Evolutionary conservation across 2,329 filamentous ascomycete genomes (phyloP), one percentile per base, ranked within the genome.

Genomic region (Phialocephala sp.): DNA sequence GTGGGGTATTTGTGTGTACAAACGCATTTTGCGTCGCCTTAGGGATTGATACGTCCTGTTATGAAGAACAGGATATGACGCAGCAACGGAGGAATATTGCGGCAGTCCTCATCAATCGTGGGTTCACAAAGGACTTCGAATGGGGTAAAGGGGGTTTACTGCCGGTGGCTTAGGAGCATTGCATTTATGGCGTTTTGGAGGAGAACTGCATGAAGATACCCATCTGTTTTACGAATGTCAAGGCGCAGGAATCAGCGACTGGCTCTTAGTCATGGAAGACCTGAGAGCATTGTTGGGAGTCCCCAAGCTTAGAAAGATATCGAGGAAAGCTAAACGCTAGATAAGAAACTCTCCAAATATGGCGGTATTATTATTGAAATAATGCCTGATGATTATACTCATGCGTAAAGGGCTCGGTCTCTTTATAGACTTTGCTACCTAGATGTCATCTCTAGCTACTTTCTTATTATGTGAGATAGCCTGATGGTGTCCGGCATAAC

Each of bases 1-100:
- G 91, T 71, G 91, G 91, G n/a, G 86, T 93, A 3, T 92, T 92
- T 75, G 86, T 89, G 15, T 87, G 92, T 69, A 86, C 91, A 20
- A 94, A 94, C 73, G 88, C 86, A 18, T 84, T 92, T 57, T 91
- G 87, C 63, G 72, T 81, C 37, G 77, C 82, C 2, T 76, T 79
- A 18, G 80, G 78, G 0, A 72, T 79, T 14, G 75, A 79, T 8
- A 75, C 76, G 1, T 71, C 71, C 9, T 79, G 79, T 35, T 88
- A 90, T 65, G 71, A 76, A 1, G 77, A 84, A 41, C 69, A 75
- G 0, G 84, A 90, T 62, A 85, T 92, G 82, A 79, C 81, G 1
- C 76, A 82, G 59, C 88, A 90, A 71, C 82, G 89, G 27, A 80
- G 83, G 61, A 81, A 87, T 54, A 85, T 93, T 52, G 90, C 89